Conservation (phyloP, 345 rosid species). For the Sapria himalayana region DNA sequence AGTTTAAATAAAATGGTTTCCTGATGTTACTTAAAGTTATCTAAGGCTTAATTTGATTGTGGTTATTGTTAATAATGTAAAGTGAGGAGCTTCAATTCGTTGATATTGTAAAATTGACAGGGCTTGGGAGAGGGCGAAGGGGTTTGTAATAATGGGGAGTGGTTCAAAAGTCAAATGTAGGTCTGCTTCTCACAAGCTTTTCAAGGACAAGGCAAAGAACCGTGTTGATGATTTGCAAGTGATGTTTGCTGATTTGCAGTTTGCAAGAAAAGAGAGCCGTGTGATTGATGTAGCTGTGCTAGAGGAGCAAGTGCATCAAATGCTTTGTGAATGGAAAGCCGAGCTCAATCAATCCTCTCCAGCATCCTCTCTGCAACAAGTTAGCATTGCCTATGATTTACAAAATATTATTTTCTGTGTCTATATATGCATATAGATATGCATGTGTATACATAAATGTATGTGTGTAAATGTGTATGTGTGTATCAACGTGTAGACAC, state of each 20-base stretch:
- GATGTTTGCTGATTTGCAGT: conserved; percentile 68
- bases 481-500: no score
- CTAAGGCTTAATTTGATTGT: no score
- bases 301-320: conserved; percentile 98
- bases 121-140: no score
- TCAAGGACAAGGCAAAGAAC: conserved; percentile 88
- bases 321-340: conserved; percentile 96
- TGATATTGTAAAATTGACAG: no score
- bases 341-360: conserved; percentile 99
- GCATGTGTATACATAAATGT: not conserved
- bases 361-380: conserved; percentile 91
- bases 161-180: conserved; percentile 67
- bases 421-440: conserved; percentile 2
- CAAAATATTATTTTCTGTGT: conserved; percentile 7
- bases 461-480: not conserved
- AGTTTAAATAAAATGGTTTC: no score
- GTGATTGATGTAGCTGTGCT: conserved; percentile 44
- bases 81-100: no score
- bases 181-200: conserved; percentile 83
- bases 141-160: conserved; percentile 38
- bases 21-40: no score
- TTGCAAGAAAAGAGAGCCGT: conserved; percentile 82
- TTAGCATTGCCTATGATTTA: conserved; percentile 12
- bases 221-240: conserved; percentile 97
- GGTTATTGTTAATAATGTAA: no score